Base-by-base conservation (phyloP, 2,329 filamentous ascomycete species). In the Fusarium citri region DNA sequence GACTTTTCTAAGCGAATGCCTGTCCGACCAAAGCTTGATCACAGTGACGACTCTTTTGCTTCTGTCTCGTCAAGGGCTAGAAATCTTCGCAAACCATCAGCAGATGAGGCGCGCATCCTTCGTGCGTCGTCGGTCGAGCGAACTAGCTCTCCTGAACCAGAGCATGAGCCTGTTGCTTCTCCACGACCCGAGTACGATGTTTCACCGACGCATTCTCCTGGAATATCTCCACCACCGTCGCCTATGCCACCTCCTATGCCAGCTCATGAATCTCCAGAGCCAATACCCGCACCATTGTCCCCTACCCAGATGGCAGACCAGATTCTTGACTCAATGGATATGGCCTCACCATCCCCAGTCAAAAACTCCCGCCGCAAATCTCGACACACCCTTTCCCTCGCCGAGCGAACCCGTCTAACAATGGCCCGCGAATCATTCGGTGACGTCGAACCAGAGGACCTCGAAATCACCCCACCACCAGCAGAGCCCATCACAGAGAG, bases 321-420 rank as follows among this genome's bases (percentile, higher is more conserved):
- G 42, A 89, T 89, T 43, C 76, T 89, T 7, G 83, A 84, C 15
- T 86, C 85, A 0, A 85, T 89, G 76, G 80, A 84, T 25, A 83
- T 83, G 47, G 81, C 83, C 1, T 89, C 88, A 3, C 87, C 88
- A 0, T 90, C 88, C 0, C 88, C 88, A 0, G 76, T 81, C 45
- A 90, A 88, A 71, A 77, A 75, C 12, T 30, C 71, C 69, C 78
- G 76, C 16, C 40, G 70, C 4, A 85, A 82, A 60, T 80, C 82
- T 0, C 83, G 87, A 0, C 87, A 88, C 53, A 86, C 84, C 0
- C 79, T 91, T 11, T 90, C 91, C 0, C 85, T 96, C 1, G 87
- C 91, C 6, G 94, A 97, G 76, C 91, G 94, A 49, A 97, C 94
- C 1, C 89, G 92, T 20, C 85, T 94, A 56, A 94, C 93, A 20